A percentile compares a stretch with the other conserved stretches of the same genome.
These are phyloP conservation scores for Grigorovia yakushimaensis DNA, from an alignment of 805 yeast species.

Conservation along the genomic window DNA sequence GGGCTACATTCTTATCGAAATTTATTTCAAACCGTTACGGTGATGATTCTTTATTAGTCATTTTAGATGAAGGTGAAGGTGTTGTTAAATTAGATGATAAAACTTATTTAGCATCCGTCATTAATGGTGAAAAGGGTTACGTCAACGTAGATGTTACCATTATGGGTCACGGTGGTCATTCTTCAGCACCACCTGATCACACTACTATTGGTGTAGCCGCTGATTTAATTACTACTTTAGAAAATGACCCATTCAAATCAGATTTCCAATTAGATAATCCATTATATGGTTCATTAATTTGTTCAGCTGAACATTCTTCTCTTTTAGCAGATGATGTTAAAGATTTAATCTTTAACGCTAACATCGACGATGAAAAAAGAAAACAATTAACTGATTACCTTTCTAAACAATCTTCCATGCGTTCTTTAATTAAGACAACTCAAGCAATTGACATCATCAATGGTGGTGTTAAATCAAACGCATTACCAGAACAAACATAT, in stretches of 20 bases:
- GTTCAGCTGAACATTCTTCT: constrained; percentile 45
- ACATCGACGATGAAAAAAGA: constrained; percentile 26
- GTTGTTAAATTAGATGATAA: constrained; percentile 32
- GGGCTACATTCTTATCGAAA: constrained; percentile 44
- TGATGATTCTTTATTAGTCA: constrained; percentile 43
- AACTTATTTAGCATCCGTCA: constrained; percentile 41
- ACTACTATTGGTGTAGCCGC: constrained; percentile 69
- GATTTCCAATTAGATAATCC: constrained; percentile 49
- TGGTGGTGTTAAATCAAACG: constrained; percentile 72
- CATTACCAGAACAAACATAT: constrained; percentile 56
- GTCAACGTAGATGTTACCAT: constrained; percentile 43
- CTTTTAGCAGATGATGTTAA: constrained; percentile 15
- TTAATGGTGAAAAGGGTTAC: constrained; percentile 55
- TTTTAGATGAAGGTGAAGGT: constrained; percentile 62
- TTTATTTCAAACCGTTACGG: constrained; percentile 49
- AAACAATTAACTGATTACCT: constrained; percentile 24
- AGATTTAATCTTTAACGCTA: constrained; percentile 28
- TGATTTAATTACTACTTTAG: constrained; percentile 46
- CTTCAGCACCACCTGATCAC: constrained; percentile 74
- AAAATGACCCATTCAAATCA: constrained; percentile 37
- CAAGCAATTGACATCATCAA: constrained; percentile 57
- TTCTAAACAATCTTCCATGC: constrained; percentile 8
- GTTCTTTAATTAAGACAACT: constrained; percentile 46
- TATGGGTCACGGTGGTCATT: constrained; percentile 66
- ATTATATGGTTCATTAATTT: constrained; percentile 43